Evolutionary conservation across 768 basidiomycete genomes (phyloP), one percentile per base, ranked within the genome.

Genomic region (Mrakia frigida): DNA sequence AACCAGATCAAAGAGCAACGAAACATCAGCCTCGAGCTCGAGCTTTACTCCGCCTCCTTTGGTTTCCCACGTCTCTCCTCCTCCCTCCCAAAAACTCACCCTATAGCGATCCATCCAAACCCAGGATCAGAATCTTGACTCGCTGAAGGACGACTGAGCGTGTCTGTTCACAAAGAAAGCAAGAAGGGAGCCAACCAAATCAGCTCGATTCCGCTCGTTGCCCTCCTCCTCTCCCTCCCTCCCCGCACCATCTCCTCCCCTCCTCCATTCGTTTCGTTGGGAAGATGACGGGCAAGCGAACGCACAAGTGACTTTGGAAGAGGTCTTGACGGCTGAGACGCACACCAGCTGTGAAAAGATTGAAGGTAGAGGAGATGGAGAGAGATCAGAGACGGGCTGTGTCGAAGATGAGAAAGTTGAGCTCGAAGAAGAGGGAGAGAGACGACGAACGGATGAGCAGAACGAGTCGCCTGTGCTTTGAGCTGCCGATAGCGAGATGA

Each of bases 31-130:
- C 10, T 35, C 14, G 50, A 18, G 7, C 18, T 0, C 3, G n/a
- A n/a, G n/a, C n/a, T n/a, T 6, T 18, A 21, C 3, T 13, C 37
- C 11, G 11, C 10, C 23, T 7, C 46, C 6, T 21, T 21, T 35
- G 25, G 23, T 23, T 10, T 28, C 18, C 2, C 43, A 2, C 43
- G 33, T n/a, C 21, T n/a, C 25, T 4, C 23, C 2, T 33, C 56
- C 53, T 41, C 33, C 0, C 23, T 25, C 25, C 0, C 39, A 9
- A 2, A 0, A 41, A 75, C 74, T 35, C n/a, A 75, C 74, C 65
- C 65, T 5, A 75, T 70, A 2, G 74, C 37, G 21, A 75, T 75
- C 74, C 74, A 75, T 28, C 74, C 74, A 41, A 75, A 75, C 1
- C 68, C 74, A 14, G 53, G 35, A 28, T 70, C 35, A 13, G 52